Evolutionary conservation across 169 alveolate species (phyloP), one percentile per base, ranked within the genome.

Genomic region (Eimeria praecox): DNA sequence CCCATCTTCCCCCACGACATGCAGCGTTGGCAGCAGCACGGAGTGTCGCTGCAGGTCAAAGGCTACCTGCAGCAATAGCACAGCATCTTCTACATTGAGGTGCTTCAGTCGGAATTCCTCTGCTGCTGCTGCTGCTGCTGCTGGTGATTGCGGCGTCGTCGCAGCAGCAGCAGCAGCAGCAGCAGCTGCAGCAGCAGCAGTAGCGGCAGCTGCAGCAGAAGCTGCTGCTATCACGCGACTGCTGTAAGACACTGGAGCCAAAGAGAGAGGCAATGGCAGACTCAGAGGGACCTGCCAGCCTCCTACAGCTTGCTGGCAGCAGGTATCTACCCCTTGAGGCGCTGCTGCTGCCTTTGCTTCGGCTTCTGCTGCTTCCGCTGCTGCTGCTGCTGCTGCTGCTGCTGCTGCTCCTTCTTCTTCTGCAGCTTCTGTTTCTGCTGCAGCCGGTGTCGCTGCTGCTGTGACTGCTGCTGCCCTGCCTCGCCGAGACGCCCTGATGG

Each of bases 11-110:
- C 64, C 87, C 64, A 44, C 87, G 12, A 77, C 59, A 46, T 77
- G 87, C 40, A 77, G 87, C 42, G 87, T 77, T 20, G 87, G 87
- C 87, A 77, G 87, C 87, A 77, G 59, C 87, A 77, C 87, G 87
- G 87, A 77, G 87, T 44, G 64, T 77, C n/a, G 18, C 56, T 42
- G 54, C 87, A 77, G 64, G 87, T 77, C 87, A 27, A 77, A 77
- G 42, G 87, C 87, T 5, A 77, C 35, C 87, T 77, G 87, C 87
- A 77, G 59, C 35, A 77, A 62, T 62, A 77, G n/a, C 87, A 77
- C 87, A 24, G 87, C 87, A 77, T 77, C 59, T n/a, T 77, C 87
- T 22, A 77, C 42, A 42, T 77, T 59, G 2, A 42, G 18, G 0
- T 16, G 54, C 27, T 18, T 77, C 33, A n/a, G 1, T 18, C 87